Evolutionary conservation across 2,329 filamentous ascomycete species (phyloP), one percentile per base, ranked within the genome.

Genomic region (Scedosporium apiospermum): DNA sequence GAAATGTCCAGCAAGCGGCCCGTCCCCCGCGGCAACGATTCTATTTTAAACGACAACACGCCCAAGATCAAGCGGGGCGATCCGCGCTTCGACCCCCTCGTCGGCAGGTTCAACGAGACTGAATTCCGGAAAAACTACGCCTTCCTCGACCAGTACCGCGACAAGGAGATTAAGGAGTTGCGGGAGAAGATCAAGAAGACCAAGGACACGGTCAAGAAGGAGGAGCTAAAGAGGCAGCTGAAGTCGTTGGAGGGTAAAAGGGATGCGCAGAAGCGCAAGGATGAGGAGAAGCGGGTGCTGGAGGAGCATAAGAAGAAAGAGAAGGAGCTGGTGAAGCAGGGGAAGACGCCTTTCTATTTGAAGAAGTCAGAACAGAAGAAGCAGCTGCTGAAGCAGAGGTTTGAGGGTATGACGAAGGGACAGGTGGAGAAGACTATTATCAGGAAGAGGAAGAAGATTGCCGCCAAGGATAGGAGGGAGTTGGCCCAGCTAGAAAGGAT

Each of bases 301-400:
- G 80, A 85, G 55, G 86, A 89, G 73, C 93, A 98, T 77, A 85
- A 89, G 70, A 84, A 84, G 76, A 82, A 87, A 73, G 95, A 99
- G 80, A 92, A 91, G 77, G 89, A 93, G 73, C 77, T 90, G 65
- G 87, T 98, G 60, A 86, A 86, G 69, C 85, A 96, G 77, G 95
- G 95, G 65, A 97, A 97, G 85, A 86, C 83, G 72, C 93, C 95
- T 0, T 99, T 92, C 77, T 98, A 91, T 75, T 78, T 98, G 69
- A 99, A 99, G 84, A 88, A 88, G 78, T 86, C 87, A 71, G 93
- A 97, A 77, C 85, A 95, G 80, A 96, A 95, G 87, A 91, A 93
- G 80, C 80, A 88, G 74, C 80, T 92, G 63, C 78, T 97, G 65
- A 80, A 90, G 71, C 88, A 95, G 69, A 86, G 88, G 72, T 97